Evolutionary conservation across 192 early-diverging fungal species (phyloP), one percentile per base, ranked within the genome.

Genomic region (Haplosporangium gracile): DNA sequence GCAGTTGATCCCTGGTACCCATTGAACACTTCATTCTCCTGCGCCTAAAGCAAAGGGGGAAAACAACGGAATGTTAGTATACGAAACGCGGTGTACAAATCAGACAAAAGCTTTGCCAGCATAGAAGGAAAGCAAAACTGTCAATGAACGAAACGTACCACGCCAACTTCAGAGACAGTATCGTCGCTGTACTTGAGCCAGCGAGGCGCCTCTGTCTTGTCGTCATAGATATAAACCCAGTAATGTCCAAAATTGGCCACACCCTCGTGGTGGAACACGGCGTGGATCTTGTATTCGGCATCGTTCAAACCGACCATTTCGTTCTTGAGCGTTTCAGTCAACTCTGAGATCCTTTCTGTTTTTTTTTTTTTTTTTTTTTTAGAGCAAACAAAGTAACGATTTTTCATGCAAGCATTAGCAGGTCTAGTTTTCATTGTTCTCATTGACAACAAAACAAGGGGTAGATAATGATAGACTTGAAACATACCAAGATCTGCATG

Each of bases 131-230:
- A 13, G 16, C 20, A 51, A 15, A 74, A 43, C 42, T 43, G 5
- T 10, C 42, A 43, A 10, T 7, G 49, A 74, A 69, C 9, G 9
- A 32, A 15, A 43, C 84, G 32, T 78, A 86, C 81, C 49, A 74
- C 20, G 22, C 72, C 76, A 60, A 92, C 89, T 87, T 92, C 92
- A 0, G 91, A 88, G 0, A 96, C 93, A n/a, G 86, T 13, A 11
- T 94, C 92, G 79, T 96, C 95, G 73, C 95, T 96, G 65, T 93
- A 96, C 69, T 94, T 94, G 60, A 94, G 85, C 95, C 95, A 96
- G 16, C 93, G 90, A 22, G 88, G 76, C 22, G 86, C 47, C 20
- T 83, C 80, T 43, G 88, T 84, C n/a, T 73, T 57, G 13, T 82
- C 81, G 32, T 96, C 94, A 16, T 91, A 88, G 26, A 96, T 90